Percentiles rank a stretch among this genome's conserved stretches.
These are phyloP conservation scores for Penicillium bovifimosum DNA, from an alignment of 495 filamentous ascomycete species.

Conservation along the genomic window DNA sequence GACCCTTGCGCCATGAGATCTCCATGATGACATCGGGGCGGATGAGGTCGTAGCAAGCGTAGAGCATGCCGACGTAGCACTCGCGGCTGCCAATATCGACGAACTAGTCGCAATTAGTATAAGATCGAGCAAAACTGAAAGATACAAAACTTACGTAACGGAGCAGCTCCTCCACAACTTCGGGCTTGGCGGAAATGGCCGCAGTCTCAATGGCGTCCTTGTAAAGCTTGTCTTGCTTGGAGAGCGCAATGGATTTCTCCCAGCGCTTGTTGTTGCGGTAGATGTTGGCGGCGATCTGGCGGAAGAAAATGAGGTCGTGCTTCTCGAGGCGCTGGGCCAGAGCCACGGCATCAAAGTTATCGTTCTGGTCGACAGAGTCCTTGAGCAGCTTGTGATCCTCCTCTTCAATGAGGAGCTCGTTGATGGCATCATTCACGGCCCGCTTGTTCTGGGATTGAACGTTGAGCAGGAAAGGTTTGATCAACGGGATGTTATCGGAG, in stretches of 20 bases:
- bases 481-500: slow-evolving; percentile 95
- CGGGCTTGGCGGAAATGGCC: slow-evolving; percentile 84
- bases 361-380: slow-evolving; percentile 96
- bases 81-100: slow-evolving; percentile 98
- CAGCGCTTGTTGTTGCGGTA: slow-evolving; percentile 99
- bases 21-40: slow-evolving; percentile 88
- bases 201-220: slow-evolving; percentile 99
- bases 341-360: slow-evolving; percentile 98
- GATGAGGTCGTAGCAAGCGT: slow-evolving; percentile 97
- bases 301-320: slow-evolving; percentile 98
- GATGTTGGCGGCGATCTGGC: slow-evolving; percentile 96
- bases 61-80: slow-evolving; percentile 98
- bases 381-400: slow-evolving; percentile 98
- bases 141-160: slow-evolving; percentile 72
- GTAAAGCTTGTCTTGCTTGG: slow-evolving; percentile 99
- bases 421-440: slow-evolving; percentile 96
- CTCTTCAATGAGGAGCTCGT: slow-evolving; percentile 96
- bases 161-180: slow-evolving; percentile 91
- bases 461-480: slow-evolving; percentile 97
- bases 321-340: slow-evolving; percentile 90
- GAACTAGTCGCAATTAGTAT: slow-evolving; percentile 60
- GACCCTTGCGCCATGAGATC: slow-evolving; percentile 91
- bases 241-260: slow-evolving; percentile 98
- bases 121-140: not conserved
- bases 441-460: slow-evolving; percentile 98